Base-by-base conservation (phyloP, 2,329 filamentous ascomycete species). In the Ophiostoma populinum region DNA sequence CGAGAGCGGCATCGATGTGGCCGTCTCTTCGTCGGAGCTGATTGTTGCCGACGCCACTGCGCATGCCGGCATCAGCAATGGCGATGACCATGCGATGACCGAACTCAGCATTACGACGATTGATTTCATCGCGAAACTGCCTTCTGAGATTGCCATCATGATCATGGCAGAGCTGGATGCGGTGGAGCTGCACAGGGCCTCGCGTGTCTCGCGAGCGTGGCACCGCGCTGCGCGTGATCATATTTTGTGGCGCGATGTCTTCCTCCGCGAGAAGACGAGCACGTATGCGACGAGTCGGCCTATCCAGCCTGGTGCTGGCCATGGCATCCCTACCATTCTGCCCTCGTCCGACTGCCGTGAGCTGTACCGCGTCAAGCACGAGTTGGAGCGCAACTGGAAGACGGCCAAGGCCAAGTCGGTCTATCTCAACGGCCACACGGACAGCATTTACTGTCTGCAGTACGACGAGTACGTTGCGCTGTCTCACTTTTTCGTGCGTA, bases 401-500 rank as follows among this genome's bases (percentile, higher is more conserved):
- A 62, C 75, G 34, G 79, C 80, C 37, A 75, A 76, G 44, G 81
- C 85, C 7, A 76, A 73, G 30, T 77, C 83, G 1, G 74, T 92
- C 37, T 95, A 94, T 54, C 67, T 98, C 16, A 83, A 90, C 47
- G 90, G 90, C 2, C 90, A 98, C 53, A 75, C 76, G 18, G 90
- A 98, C 54, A 94, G 85, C 45, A 92, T 98, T 38, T 98, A 98
- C 58, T 98, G 90, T 55, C 71, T 92, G 38, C 90, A 98, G 51
- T 98, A 95, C 52, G 90, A 98, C 53, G 87, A 95, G 77, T 85
- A 67, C 47, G 76, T 62, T 18, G 13, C 13, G 17, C 10, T n/a
- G 6, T 24, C 12, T 32, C 13, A 6, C 21, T 19, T 32, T n/a
- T 24, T 20, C 30, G 27, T 6, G 27, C 29, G 13, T 7, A n/a